phyloP scores from a whole-genome alignment of 768 basidiomycete genomes.

The Suillus plorans region DNA sequence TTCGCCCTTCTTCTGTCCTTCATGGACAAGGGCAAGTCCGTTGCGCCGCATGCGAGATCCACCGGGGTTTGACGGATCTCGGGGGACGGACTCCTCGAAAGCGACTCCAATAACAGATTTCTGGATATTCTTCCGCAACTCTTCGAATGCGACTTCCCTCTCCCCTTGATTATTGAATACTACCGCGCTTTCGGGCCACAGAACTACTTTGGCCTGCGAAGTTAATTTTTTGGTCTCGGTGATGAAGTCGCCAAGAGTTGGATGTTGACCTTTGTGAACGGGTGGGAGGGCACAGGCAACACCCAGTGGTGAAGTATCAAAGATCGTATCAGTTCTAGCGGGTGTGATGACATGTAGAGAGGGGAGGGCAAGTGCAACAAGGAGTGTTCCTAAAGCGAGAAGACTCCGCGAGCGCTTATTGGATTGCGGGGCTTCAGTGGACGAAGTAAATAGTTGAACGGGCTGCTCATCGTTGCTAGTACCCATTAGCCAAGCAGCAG shows the following conservation, averaged over 20 bases:
- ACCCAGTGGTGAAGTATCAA: conserved; percentile 50
- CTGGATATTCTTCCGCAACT: conserved; percentile 35
- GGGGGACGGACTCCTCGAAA: conserved; percentile 59
- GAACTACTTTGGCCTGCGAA: conserved; percentile 48
- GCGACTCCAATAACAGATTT: conserved; percentile 64
- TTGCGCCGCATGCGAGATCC: conserved; percentile 48
- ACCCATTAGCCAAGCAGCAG: conserved; percentile 60
- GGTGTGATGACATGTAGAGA: conserved; percentile 51
- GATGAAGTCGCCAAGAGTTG: conserved; percentile 62
- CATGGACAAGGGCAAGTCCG: conserved; percentile 60
- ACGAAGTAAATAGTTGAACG: conserved; percentile 6
- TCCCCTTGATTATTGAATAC: conserved; percentile 54
- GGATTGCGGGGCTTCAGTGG: neutral
- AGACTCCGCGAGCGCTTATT: conserved; percentile 23
- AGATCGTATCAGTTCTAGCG: conserved; percentile 31
- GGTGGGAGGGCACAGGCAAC: conserved; percentile 72
- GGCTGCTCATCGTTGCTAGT: conserved; percentile 16
- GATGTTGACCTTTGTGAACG: conserved; percentile 39
- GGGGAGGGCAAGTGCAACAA: conserved; percentile 53
- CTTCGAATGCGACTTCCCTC: conserved; percentile 46
- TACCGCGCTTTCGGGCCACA: conserved; percentile 85
- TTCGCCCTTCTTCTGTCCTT: conserved; percentile 33
- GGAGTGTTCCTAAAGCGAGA: conserved; percentile 37
- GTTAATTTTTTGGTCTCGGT: conserved; percentile 49
- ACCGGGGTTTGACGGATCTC: conserved; percentile 37